Evolutionary conservation across 1,139 yeast genomes (phyloP), one percentile per base, ranked within the genome.

Genomic region (Neolecta irregularis): DNA sequence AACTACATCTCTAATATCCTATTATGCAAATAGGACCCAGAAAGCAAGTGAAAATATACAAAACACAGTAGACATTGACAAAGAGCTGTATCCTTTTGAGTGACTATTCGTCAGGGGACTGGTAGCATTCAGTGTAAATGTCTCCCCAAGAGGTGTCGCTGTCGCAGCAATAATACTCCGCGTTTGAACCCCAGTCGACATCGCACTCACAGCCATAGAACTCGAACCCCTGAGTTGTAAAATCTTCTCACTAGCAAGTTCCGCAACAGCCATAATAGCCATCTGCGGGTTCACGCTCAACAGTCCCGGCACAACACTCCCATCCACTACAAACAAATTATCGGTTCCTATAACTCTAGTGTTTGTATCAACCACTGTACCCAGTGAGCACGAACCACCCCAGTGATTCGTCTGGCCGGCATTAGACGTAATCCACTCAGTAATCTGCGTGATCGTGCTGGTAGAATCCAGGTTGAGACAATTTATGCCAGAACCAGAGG

Each of bases 261-360:
- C 34, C n/a, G 34, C 34, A 6, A 28, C 34, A 15, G 18, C 21
- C 34, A 31, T 31, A 15, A 31, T 22, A 17, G 25, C 34, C 4
- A 31, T 13, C 6, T 31, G 34, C 8, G 34, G 34, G 17, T 31
- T 31, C 12, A 31, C 34, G 11, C 28, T 22, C 19, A 31, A 7
- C 6, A 28, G 34, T n/a, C n/a, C n/a, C n/a, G 26, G 28, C 8
- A 31, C 21, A 17, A 31, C 24, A 13, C 24, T 17, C 12, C 24
- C 34, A 15, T 31, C 34, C 5, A 31, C 34, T 8, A 31, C 34
- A 15, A 23, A 28, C 8, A 31, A 16, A 22, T 31, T 31, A 6
- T 22, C 18, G 15, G 34, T 31, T 5, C 34, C 34, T 5, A 31
- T 16, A 5, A 31, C 28, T n/a, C 11, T 19, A 11, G 34, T 22